phyloP scores from a whole-genome alignment of 192 early-diverging fungal genomes.

The Podila epicladia region DNA sequence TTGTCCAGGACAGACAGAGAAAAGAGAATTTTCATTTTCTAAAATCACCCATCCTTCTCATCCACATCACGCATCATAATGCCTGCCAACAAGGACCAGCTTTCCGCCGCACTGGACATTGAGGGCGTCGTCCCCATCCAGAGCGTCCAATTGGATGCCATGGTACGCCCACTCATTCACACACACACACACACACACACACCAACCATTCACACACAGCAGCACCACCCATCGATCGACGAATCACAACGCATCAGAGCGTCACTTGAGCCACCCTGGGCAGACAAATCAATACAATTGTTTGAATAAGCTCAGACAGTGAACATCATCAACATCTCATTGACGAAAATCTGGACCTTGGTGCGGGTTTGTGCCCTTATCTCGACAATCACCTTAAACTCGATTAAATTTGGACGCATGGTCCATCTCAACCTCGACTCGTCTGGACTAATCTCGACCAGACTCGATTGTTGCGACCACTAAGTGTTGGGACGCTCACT shows the following conservation, averaged over 20 bases:
- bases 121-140: conserved; percentile 64
- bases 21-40: not conserved
- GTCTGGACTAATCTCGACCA: not conserved
- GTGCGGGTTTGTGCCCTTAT: too few relatives aligned
- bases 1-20: too few relatives aligned
- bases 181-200: not conserved
- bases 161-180: conserved; percentile 53
- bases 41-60: conserved; percentile 3
- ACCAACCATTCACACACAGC: not conserved
- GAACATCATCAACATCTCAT: not conserved
- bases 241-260: not conserved
- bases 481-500: not conserved
- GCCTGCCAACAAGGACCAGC: conserved; percentile 49
- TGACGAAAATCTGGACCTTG: not conserved
- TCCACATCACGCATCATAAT: conserved; percentile 29
- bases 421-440: conserved; percentile 2
- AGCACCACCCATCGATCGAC: not conserved
- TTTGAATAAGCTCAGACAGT: too few relatives aligned
- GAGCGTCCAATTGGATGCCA: conserved; percentile 77
- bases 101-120: conserved; percentile 67
- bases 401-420: not conserved
- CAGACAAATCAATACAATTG: too few relatives aligned
- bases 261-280: too few relatives aligned
- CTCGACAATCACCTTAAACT: not conserved
- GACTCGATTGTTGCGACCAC: too few relatives aligned